Conservation (phyloP, 192 early-diverging fungal species). For the Backusella morwellensis region DNA sequence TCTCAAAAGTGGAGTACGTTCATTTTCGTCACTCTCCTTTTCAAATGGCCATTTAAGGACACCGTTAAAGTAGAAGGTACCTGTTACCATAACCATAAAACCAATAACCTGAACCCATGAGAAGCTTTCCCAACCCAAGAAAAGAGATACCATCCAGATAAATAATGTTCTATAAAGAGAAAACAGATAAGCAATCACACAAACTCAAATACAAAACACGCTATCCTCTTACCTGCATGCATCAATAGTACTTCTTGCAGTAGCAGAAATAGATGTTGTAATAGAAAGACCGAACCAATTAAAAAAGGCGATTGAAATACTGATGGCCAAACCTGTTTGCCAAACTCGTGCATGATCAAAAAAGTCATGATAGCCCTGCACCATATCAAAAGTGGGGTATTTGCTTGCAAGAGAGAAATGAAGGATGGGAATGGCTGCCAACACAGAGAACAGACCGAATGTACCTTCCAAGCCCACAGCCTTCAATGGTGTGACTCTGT, state of each 20-base stretch:
- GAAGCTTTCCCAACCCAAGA: conserved; percentile 95
- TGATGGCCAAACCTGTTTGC: conserved; percentile 75
- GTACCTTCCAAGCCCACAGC: conserved; percentile 93
- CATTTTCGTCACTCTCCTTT: not conserved
- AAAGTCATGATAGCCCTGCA: conserved; percentile 71
- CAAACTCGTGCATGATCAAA: conserved; percentile 59
- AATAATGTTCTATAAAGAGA: conserved; percentile 66
- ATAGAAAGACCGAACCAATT: conserved; percentile 95
- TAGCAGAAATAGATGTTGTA: conserved; percentile 83
- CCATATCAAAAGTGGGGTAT: conserved; percentile 80
- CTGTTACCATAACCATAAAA: conserved; percentile 65
- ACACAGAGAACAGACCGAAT: conserved; percentile 78
- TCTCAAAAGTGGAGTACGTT: conserved; percentile 14
- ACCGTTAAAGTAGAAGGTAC: conserved; percentile 91
- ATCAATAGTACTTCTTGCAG: conserved; percentile 92
- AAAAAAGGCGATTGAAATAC: conserved; percentile 92
- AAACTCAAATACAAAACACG: not conserved
- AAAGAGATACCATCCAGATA: conserved; percentile 90
- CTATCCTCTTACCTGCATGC: conserved; percentile 65
- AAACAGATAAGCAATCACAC: not conserved
- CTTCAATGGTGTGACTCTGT: conserved; percentile 78
- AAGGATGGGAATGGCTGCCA: conserved; percentile 70
- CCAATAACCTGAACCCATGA: conserved; percentile 92
- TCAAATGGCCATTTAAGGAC: conserved; percentile 51
- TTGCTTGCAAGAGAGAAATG: conserved; percentile 66